Evolutionary conservation across 73 alveolate genomes (phyloP).

Genomic region (Tetrahymena malaccensis): DNA sequence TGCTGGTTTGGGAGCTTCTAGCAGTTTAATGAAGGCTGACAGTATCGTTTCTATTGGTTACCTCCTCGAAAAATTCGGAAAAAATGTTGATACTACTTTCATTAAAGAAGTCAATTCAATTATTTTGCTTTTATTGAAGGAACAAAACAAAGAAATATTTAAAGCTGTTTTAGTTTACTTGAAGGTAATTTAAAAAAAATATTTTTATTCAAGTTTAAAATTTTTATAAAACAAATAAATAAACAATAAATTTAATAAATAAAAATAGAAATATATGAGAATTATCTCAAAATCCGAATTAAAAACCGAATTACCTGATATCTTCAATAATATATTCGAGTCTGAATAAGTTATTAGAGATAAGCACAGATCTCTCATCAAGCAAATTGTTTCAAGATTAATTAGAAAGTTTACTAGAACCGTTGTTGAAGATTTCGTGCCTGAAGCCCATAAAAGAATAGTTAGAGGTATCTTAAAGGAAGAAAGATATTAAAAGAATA

Average conservation of each 20-base stretch:
- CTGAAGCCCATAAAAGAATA: conserved; percentile 23
- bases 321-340: not conserved
- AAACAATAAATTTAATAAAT: not conserved
- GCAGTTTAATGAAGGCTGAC: conserved; percentile 41
- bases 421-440: not conserved
- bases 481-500: conserved; percentile 12
- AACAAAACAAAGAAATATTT: conserved; percentile 21
- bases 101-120: conserved; percentile 9
- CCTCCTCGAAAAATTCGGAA: conserved; percentile 5
- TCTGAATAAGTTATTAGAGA: conserved; percentile 18
- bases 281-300: not conserved
- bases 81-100: not conserved
- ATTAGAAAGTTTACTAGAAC: not conserved
- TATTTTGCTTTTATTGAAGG: conserved; percentile 9
- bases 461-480: conserved; percentile 6
- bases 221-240: not conserved
- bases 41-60: conserved; percentile 13
- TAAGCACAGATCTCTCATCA: conserved; percentile 7
- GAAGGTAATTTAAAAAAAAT: not conserved
- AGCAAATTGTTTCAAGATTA: conserved; percentile 5
- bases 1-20: conserved; percentile 36
- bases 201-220: not conserved
- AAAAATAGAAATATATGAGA: not conserved
- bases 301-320: not conserved
- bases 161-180: conserved; percentile 15